phyloP scores from a whole-genome alignment of 2,329 filamentous ascomycete species.

The Berkeleyomyces rouxiae region DNA sequence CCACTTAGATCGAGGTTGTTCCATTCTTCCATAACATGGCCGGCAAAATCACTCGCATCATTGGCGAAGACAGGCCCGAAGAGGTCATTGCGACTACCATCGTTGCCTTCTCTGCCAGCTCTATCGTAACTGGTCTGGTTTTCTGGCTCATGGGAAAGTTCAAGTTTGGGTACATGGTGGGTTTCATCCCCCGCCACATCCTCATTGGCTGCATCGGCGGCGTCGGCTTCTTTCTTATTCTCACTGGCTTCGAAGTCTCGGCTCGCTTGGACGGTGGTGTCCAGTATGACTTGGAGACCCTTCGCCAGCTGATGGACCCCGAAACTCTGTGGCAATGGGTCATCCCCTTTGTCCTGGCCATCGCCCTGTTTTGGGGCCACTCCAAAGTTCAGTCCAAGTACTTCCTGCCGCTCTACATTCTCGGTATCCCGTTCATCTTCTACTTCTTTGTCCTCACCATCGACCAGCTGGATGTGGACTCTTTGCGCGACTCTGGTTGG shows the following conservation, averaged over 20 bases:
- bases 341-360: slow-evolving; percentile 58
- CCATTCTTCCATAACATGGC: slow-evolving; percentile 99
- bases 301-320: slow-evolving; percentile 53
- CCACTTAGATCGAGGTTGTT: slow-evolving; percentile 73
- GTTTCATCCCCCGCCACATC: slow-evolving; percentile 93
- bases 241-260: slow-evolving; percentile 86
- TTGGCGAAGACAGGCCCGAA: slow-evolving; percentile 67
- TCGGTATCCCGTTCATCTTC: slow-evolving; percentile 58
- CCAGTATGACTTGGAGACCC: slow-evolving; percentile 60
- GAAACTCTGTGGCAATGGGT: slow-evolving; percentile 73
- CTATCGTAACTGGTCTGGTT: slow-evolving; percentile 74
- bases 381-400: slow-evolving; percentile 65
- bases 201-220: slow-evolving; percentile 94
- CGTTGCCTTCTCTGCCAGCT: slow-evolving; percentile 75
- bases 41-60: slow-evolving; percentile 59
- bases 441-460: slow-evolving; percentile 60
- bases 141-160: slow-evolving; percentile 85
- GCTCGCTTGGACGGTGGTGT: slow-evolving; percentile 75
- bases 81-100: slow-evolving; percentile 91
- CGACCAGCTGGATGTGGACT: slow-evolving; percentile 47
- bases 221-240: slow-evolving; percentile 84
- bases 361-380: slow-evolving; percentile 61
- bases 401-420: slow-evolving; percentile 73
- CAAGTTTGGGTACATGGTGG: slow-evolving; percentile 78
- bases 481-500: slow-evolving; percentile 63